Percentiles rank a stretch among this genome's conserved stretches.
These are phyloP conservation scores for Cordyceps javanica DNA, from an alignment of 2,329 filamentous ascomycete genomes.

Conservation along the genomic window DNA sequence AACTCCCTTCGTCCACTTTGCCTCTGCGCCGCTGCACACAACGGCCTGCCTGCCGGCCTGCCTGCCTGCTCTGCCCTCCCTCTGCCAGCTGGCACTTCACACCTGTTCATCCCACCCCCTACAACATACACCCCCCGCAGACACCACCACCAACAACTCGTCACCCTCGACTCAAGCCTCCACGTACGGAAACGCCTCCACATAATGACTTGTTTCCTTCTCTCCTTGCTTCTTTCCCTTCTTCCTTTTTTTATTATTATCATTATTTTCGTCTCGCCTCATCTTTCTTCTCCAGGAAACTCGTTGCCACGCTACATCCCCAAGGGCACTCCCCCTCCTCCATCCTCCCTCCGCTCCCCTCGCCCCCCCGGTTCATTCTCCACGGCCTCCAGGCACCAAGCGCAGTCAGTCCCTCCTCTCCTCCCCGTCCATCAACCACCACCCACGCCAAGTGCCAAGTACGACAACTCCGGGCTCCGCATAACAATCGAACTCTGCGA, in stretches of 20 bases:
- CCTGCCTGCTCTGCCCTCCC: not conserved
- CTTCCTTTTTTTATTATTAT: too few species aligned
- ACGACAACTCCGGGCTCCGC: constrained; percentile 8
- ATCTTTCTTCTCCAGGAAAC: not conserved
- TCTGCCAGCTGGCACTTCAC: not conserved
- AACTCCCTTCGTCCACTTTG: not conserved
- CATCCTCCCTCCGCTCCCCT: too few species aligned
- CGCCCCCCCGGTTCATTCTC: too few species aligned
- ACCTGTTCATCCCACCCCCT: not conserved
- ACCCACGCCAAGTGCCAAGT: not conserved
- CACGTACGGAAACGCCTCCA: not conserved
- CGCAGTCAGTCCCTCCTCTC: not conserved
- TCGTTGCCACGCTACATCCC: not conserved
- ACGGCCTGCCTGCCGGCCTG: too few species aligned
- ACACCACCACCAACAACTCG: not conserved
- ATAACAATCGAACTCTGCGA: constrained; percentile 12
- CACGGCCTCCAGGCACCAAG: too few species aligned
- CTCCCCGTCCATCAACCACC: constrained; percentile 1
- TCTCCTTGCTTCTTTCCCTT: not conserved
- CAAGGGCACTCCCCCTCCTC: not conserved
- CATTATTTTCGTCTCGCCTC: not conserved
- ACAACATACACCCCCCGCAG: not conserved
- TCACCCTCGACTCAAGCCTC: not conserved
- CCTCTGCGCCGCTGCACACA: too few species aligned
- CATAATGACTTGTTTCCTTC: too few species aligned